A percentile compares a stretch with the other conserved stretches of the same genome.
These are phyloP conservation scores for Hemerocallis citrina DNA, from an alignment of 106 monocot genomes.

Conservation along the genomic window DNA sequence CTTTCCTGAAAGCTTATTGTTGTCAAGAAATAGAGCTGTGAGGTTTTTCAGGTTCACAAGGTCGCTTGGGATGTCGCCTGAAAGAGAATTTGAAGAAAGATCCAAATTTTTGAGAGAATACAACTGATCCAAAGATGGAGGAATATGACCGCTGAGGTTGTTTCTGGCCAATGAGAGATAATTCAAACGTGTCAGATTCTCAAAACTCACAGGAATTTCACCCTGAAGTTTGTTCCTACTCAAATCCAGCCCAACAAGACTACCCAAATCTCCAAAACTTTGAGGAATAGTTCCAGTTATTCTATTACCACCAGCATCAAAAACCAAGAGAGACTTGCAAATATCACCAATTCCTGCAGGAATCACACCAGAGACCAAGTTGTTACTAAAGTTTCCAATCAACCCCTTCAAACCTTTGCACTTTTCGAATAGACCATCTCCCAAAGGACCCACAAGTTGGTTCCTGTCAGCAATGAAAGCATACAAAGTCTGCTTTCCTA, in stretches of 20 bases:
- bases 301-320: conserved; percentile 51
- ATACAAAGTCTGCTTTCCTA: conserved; percentile 31
- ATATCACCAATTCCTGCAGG: conserved; percentile 38
- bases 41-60: conserved; percentile 61
- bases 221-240: conserved; percentile 58
- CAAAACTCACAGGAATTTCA: conserved; percentile 43
- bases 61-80: conserved; percentile 57
- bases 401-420: conserved; percentile 57
- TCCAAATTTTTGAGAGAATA: conserved; percentile 47
- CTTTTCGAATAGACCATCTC: conserved; percentile 34
- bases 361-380: conserved; percentile 51
- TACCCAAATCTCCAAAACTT: conserved; percentile 39
- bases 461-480: conserved; percentile 64
- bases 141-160: conserved; percentile 60
- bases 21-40: conserved; percentile 60
- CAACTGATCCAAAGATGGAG: conserved; percentile 41
- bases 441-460: conserved; percentile 34
- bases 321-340: conserved; percentile 44
- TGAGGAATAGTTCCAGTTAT: conserved; percentile 51
- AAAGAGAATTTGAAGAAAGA: conserved; percentile 73
- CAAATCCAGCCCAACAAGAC: conserved; percentile 54
- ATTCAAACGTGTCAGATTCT: conserved; percentile 30
- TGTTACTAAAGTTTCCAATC: conserved; percentile 54
- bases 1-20: conserved; percentile 71
- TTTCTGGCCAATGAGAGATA: conserved; percentile 57